Base-by-base conservation (phyloP, 352 stramenopile species). In the Hyphochytrium catenoides region DNA sequence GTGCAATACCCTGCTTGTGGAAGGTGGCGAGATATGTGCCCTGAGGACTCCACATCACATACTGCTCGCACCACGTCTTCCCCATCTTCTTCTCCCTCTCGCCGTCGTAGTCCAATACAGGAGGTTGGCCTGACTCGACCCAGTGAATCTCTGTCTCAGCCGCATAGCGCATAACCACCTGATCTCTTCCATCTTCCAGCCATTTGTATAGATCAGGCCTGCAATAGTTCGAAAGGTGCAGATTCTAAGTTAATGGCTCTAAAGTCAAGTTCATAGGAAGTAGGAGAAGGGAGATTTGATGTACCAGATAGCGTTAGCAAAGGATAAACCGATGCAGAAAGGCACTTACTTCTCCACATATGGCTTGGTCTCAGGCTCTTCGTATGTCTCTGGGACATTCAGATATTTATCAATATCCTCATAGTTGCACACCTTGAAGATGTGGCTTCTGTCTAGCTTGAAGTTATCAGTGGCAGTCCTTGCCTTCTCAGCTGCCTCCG, bases 1-100 rank as follows among this genome's bases (percentile, higher is more conserved):
- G 59, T 36, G 92, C 93, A 27, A 98, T 82, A 35, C 91, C 91
- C 42, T 90, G 86, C 15, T 64, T 63, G 46, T 95, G 89, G 39
- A 97, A 94, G n/a, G 91, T 97, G 15, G 83, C 78, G 30, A 98
- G 61, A 56, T 96, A 97, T 38, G 65, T 89, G 36, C 91, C 91
- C 33, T 93, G 75, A 4, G 90, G 85, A 36, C 68, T 93, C 91
- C 91, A 98, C 47, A 92, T 60, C 34, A 94, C 79, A 52, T 97
- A 96, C 51, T 93, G 81, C 48, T 93, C 89, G 59, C 88, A 97
- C 91, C 89, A 97, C 50, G 81, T 61, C 48, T 95, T 88, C 31
- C 85, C 85, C 23, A 79, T 83, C 46, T 57, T 57, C 60, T 96
- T 96, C 54, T 97, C 88, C 9, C 87, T 69, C 38, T 73, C 70